Percentiles rank a stretch among this genome's conserved stretches.
Conservation (phyloP, 768 basidiomycete genomes). For the Mycena filopes region DNA sequence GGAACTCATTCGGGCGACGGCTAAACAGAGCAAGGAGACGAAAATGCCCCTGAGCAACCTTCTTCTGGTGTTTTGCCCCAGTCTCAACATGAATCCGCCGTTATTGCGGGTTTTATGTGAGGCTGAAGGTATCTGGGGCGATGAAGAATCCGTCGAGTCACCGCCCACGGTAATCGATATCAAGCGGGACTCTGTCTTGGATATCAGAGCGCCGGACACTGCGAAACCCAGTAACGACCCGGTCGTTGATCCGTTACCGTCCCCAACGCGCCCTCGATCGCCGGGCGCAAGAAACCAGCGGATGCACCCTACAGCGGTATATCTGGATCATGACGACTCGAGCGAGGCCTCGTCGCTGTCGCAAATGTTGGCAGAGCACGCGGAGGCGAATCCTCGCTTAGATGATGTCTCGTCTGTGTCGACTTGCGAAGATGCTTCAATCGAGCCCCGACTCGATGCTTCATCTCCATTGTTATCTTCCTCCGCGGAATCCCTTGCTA, state of each 20-base stretch:
- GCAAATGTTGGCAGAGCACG: conserved; percentile 28
- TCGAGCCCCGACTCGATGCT: conserved; percentile 29
- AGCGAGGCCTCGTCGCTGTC: conserved; percentile 25
- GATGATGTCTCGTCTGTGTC: conserved; percentile 34
- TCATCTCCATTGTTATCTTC: conserved; percentile 36
- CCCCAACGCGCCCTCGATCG: conserved; percentile 16
- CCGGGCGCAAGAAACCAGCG: conserved; percentile 30
- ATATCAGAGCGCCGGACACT: conserved; percentile 40
- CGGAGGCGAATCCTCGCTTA: not conserved
- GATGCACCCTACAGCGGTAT: conserved; percentile 28
- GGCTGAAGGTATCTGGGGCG: conserved; percentile 72
- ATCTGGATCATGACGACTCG: conserved; percentile 22
- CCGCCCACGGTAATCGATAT: conserved; percentile 32
- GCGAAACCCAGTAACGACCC: conserved; percentile 13
- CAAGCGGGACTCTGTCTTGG: conserved; percentile 38
- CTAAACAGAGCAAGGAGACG: conserved; percentile 73
- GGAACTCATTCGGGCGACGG: conserved; percentile 82
- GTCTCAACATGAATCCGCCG: conserved; percentile 80
- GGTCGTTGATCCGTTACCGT: not conserved
- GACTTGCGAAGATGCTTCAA: conserved; percentile 30
- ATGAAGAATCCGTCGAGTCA: conserved; percentile 32
- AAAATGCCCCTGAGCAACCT: conserved; percentile 95
- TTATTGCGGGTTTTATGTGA: conserved; percentile 81
- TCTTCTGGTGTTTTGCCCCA: conserved; percentile 89
- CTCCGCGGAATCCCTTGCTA: conserved; percentile 33